phyloP scores from a whole-genome alignment of 179 eudicot species.

The Sideroxylon spinosum region DNA sequence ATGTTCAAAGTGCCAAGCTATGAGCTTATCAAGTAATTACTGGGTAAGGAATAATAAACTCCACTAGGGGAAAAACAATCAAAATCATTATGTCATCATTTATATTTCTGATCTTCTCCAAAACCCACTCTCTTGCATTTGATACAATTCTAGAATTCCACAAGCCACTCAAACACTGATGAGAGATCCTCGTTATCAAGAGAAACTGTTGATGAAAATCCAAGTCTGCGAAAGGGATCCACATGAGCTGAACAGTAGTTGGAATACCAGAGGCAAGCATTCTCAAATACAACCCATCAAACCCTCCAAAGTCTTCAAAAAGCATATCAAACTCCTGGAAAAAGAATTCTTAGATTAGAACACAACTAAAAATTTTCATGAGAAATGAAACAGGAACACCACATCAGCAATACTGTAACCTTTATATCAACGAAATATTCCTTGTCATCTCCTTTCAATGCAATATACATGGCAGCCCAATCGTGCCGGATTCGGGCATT shows the following conservation, averaged over 20 bases:
- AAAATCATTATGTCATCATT: slow-evolving; percentile 64
- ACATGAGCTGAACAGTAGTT: slow-evolving; percentile 73
- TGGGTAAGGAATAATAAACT: slow-evolving; percentile 59
- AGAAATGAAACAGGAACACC: slow-evolving; percentile 2
- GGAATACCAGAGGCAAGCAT: slow-evolving; percentile 81
- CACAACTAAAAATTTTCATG: slow-evolving; percentile 6
- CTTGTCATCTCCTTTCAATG: slow-evolving; percentile 74
- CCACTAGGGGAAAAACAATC: slow-evolving; percentile 67
- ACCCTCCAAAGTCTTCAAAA: slow-evolving; percentile 81
- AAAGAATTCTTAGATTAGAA: slow-evolving; percentile 6
- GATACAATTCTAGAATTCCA: slow-evolving; percentile 43
- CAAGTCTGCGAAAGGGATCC: slow-evolving; percentile 79
- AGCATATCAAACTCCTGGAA: slow-evolving; percentile 69
- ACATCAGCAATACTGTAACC: slow-evolving; percentile 29
- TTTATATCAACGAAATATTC: slow-evolving; percentile 61
- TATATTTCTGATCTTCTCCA: slow-evolving; percentile 37
- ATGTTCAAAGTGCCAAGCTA: background rate
- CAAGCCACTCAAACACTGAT: slow-evolving; percentile 34
- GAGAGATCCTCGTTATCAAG: slow-evolving; percentile 38
- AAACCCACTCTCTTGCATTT: slow-evolving; percentile 35
- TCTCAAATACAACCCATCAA: slow-evolving; percentile 78
- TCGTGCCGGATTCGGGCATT: slow-evolving; percentile 81
- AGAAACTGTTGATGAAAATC: slow-evolving; percentile 53
- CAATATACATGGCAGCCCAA: slow-evolving; percentile 77
- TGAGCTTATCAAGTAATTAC: slow-evolving; percentile 35